These are phyloP conservation scores for Aspergillus japonicus DNA, from an alignment of 2,329 filamentous ascomycete species.

Conservation along the genomic window DNA sequence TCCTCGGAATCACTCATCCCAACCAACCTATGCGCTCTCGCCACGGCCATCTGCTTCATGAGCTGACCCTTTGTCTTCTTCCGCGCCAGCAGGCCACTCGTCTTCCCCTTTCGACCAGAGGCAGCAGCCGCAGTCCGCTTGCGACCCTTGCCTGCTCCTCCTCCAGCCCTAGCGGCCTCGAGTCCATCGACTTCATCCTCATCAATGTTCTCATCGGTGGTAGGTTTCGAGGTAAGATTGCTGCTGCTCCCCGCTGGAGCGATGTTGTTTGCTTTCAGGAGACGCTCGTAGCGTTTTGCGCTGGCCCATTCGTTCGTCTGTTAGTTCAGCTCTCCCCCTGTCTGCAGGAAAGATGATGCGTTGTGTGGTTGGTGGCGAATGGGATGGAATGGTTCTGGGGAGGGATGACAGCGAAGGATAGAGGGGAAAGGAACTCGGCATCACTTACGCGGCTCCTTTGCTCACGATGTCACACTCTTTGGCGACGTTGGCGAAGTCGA, in stretches of 20 bases:
- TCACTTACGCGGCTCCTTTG: constrained; percentile 68
- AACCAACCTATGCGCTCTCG: constrained; percentile 12
- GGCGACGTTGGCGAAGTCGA: constrained; percentile 66
- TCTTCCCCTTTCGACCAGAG: neutral
- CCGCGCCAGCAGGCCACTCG: neutral
- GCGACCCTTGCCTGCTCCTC: neutral
- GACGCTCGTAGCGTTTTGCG: constrained; percentile 66
- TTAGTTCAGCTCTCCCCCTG: constrained; percentile 4
- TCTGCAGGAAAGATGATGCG: neutral
- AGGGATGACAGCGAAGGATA: neutral
- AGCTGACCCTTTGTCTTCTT: constrained; percentile 16
- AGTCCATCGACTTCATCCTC: neutral
- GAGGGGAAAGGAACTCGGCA: neutral
- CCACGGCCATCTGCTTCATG: constrained; percentile 12
- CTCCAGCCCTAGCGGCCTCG: neutral
- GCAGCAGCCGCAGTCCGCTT: neutral
- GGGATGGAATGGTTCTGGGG: too few species aligned
- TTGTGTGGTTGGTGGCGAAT: too few species aligned
- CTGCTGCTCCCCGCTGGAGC: constrained; percentile 17
- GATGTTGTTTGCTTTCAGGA: constrained; percentile 55
- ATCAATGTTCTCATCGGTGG: constrained; percentile 20
- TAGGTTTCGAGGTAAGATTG: neutral
- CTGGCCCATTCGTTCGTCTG: constrained; percentile 37
- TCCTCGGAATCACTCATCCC: neutral
- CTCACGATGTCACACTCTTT: constrained; percentile 61